A percentile compares a stretch with the other conserved stretches of the same genome.
phyloP scores from a whole-genome alignment of 2,329 filamentous ascomycete genomes.

The Cytospora piceae region DNA sequence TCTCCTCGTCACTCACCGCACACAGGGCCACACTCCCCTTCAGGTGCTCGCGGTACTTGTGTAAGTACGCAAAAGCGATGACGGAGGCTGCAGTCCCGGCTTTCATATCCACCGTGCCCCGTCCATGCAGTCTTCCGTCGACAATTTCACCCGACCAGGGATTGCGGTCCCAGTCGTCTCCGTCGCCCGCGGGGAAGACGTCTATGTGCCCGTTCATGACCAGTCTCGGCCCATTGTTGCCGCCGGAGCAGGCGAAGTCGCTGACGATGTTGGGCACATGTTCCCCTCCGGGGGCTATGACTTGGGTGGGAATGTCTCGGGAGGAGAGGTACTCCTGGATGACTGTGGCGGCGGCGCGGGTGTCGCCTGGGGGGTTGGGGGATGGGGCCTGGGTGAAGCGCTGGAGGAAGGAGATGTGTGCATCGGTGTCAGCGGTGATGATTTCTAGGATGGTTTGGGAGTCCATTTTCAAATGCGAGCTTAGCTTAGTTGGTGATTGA shows the following conservation, averaged over 20 bases:
- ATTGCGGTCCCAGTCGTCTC: constrained; percentile 40
- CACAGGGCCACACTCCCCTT: constrained; percentile 36
- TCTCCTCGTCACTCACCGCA: constrained; percentile 46
- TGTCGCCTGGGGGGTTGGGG: constrained; percentile 45
- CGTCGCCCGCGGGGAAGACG: constrained; percentile 43
- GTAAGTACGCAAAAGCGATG: constrained; percentile 43
- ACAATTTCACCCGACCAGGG: constrained; percentile 44
- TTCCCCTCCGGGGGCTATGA: constrained; percentile 38
- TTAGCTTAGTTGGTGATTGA: too few species aligned
- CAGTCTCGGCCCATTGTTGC: constrained; percentile 36
- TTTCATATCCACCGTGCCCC: constrained; percentile 49
- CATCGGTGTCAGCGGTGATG: constrained; percentile 21
- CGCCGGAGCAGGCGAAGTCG: constrained; percentile 35
- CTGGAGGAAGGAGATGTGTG: constrained; percentile 23
- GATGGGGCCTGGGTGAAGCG: constrained; percentile 41
- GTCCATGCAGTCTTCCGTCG: constrained; percentile 41
- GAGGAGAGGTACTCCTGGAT: constrained; percentile 37
- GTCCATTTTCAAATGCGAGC: constrained; percentile 21
- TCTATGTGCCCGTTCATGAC: constrained; percentile 49
- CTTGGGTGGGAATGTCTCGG: constrained; percentile 30
- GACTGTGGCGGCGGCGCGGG: constrained; percentile 40
- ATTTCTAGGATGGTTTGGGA: constrained; percentile 24
- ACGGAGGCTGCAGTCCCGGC: constrained; percentile 45
- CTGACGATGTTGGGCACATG: constrained; percentile 41
- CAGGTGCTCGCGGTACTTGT: constrained; percentile 32